Percentiles rank a stretch among this genome's conserved stretches.
Evolutionary conservation across 2,329 filamentous ascomycete species (phyloP).

Genomic region (Colletotrichum sp.): DNA sequence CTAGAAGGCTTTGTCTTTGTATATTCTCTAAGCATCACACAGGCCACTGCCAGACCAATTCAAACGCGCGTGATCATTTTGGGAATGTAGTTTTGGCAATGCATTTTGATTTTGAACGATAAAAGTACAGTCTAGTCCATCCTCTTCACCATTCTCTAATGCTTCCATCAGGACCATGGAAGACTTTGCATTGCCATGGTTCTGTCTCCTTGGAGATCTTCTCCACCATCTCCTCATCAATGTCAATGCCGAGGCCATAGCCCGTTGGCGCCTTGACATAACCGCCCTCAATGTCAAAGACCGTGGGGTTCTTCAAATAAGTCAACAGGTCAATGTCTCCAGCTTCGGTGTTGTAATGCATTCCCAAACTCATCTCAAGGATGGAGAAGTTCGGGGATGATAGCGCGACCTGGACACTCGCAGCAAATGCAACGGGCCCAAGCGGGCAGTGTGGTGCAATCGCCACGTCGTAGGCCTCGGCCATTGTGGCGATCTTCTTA

Average conservation of each 20-base stretch:
- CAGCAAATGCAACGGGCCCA: constrained; percentile 70
- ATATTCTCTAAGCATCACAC: neutral
- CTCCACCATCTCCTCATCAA: constrained; percentile 67
- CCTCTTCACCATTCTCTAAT: constrained; percentile 61
- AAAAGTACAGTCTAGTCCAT: neutral
- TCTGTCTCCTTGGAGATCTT: constrained; percentile 52
- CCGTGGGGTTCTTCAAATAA: constrained; percentile 61
- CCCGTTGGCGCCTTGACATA: constrained; percentile 60
- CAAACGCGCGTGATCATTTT: neutral
- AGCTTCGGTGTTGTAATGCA: constrained; percentile 66
- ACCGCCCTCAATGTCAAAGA: constrained; percentile 62
- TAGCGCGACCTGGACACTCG: constrained; percentile 65
- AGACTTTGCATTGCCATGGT: constrained; percentile 61
- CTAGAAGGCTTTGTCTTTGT: neutral
- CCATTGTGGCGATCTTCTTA: constrained; percentile 66
- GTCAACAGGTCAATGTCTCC: constrained; percentile 59
- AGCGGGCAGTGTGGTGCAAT: constrained; percentile 71
- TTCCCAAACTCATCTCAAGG: constrained; percentile 73
- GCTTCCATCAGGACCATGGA: constrained; percentile 62
- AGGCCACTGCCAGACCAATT: neutral
- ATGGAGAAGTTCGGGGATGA: constrained; percentile 65
- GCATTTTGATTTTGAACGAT: neutral
- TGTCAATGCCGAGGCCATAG: constrained; percentile 65
- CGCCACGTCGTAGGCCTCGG: constrained; percentile 69
- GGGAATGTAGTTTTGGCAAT: rapidly evolving